These are phyloP conservation scores for Yarrowia galli DNA, from an alignment of 1,139 yeast species.

Conservation along the genomic window DNA sequence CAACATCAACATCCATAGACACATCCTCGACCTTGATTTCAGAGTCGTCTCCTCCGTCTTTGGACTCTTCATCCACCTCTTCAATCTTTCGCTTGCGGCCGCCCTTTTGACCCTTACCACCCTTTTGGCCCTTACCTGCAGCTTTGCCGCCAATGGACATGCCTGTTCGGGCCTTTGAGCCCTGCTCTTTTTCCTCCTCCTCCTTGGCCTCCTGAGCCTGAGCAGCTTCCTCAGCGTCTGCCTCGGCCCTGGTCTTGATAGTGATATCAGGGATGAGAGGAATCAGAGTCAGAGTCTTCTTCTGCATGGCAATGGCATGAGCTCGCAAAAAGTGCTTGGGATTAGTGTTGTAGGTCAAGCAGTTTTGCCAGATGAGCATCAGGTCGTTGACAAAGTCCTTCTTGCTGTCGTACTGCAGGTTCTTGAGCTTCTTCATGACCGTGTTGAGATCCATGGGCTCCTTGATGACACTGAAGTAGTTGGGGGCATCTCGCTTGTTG, in stretches of 20 bases:
- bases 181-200: constrained; percentile 39
- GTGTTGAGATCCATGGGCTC: constrained; percentile 97
- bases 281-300: constrained; percentile 74
- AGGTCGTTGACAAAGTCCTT: constrained; percentile 90
- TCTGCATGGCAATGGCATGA: constrained; percentile 96
- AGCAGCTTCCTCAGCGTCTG: constrained; percentile 80
- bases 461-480: constrained; percentile 86
- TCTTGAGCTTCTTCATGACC: constrained; percentile 85
- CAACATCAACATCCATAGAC: constrained; percentile 33
- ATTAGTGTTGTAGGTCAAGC: constrained; percentile 91
- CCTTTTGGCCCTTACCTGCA: constrained; percentile 41
- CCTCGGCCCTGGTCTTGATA: constrained; percentile 80
- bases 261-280: constrained; percentile 90
- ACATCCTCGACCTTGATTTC: constrained; percentile 43
- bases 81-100: constrained; percentile 47
- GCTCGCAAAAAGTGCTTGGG: constrained; percentile 90
- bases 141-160: constrained; percentile 43
- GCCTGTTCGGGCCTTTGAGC: constrained; percentile 38
- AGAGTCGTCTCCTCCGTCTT: constrained; percentile 43
- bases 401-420: constrained; percentile 80
- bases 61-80: constrained; percentile 44
- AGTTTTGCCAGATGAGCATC: constrained; percentile 94
- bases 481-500: constrained; percentile 96
- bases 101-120: constrained; percentile 44
- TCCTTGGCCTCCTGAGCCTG: constrained; percentile 45